These are phyloP conservation scores for Coriaria nepalensis DNA, from an alignment of 306 rosid genomes.

Conservation along the genomic window DNA sequence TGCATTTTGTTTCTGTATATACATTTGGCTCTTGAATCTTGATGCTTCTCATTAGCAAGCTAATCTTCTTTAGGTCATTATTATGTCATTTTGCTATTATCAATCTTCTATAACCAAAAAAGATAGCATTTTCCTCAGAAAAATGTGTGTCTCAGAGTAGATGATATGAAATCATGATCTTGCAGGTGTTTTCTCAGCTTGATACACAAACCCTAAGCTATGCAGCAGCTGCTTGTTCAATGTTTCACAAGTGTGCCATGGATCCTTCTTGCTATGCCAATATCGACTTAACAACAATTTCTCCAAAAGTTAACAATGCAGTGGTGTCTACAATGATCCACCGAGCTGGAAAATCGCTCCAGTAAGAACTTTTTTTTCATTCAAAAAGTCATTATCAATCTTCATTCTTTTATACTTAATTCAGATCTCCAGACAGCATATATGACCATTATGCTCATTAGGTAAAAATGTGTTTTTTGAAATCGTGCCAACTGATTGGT, in stretches of 20 bases:
- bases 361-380: conserved; percentile 27
- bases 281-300: conserved; percentile 68
- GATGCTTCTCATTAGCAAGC: not conserved
- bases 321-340: conserved; percentile 91
- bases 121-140: conserved; percentile 3
- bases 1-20: not conserved
- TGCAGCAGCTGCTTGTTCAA: conserved; percentile 74
- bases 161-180: conserved; percentile 15
- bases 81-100: not conserved
- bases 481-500: too few species aligned
- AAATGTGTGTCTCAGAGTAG: conserved; percentile 10
- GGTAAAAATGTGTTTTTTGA: conserved; percentile 2
- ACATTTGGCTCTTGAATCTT: not conserved
- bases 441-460: not conserved
- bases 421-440: too few species aligned
- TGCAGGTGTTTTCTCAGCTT: conserved; percentile 85
- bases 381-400: not conserved
- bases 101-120: not conserved
- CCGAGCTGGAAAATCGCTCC: conserved; percentile 81
- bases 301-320: conserved; percentile 89
- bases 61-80: not conserved
- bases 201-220: conserved; percentile 83
- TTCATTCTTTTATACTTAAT: not conserved
- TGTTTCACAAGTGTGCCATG: conserved; percentile 84
- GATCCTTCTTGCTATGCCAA: conserved; percentile 81